Evolutionary conservation across 176 grass and related monocot species (phyloP).

Genomic region (Sorghum bicolor): Sorghum_bicolor_NCBIv3 NC_012870.2:63567501-63568000

Average conservation of each 20-base stretch:
- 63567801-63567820: slow-evolving; percentile 80
- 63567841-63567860: slow-evolving; percentile 31
- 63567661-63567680: slow-evolving; percentile 61
- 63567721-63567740: slow-evolving; percentile 94
- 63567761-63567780: slow-evolving; percentile 53
- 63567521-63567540: background rate
- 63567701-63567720: slow-evolving; percentile 51
- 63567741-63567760: slow-evolving; percentile 74
- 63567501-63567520: background rate
- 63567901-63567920: slow-evolving; percentile 74
- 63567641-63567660: slow-evolving; percentile 65
- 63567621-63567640: slow-evolving; percentile 80
- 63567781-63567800: slow-evolving; percentile 75
- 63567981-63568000: slow-evolving; percentile 97
- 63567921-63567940: slow-evolving; percentile 30
- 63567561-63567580: background rate
- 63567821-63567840: slow-evolving; percentile 50
- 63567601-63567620: slow-evolving; percentile 45
- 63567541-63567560: background rate
- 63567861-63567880: slow-evolving; percentile 51
- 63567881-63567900: slow-evolving; percentile 75
- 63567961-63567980: slow-evolving; percentile 88
- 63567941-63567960: slow-evolving; percentile 63
- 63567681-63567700: slow-evolving; percentile 67
- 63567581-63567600: slow-evolving; percentile 3